Base-by-base conservation (phyloP, 345 rosid genomes). In the Gossypium ekmanianum region DNA sequence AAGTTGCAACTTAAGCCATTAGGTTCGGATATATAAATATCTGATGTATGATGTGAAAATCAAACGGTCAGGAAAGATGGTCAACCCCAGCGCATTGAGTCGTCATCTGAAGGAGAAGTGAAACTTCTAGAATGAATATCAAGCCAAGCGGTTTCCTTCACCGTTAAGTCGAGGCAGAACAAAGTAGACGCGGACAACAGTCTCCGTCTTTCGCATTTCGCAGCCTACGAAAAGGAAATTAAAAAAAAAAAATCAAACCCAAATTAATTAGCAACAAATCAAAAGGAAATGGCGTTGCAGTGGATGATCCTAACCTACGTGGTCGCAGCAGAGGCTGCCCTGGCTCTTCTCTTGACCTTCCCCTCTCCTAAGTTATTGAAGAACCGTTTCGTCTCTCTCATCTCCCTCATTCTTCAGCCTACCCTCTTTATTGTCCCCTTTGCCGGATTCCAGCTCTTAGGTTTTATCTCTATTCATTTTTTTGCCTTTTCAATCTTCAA, bases 231-330 rank as follows among this genome's bases (percentile, higher is more conserved):
- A 11, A 45, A 45, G 50, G 39, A 34, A 34, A 34, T 4, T 34
- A 34, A 34, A 11, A 58, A 10, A 10, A 2, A 20, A 55, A 7
- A 55, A 18, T 18, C 61, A 65, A 2, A 41, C 17, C 7, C 50
- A 17, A 9, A 55, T 9, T n/a, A 11, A 55, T 1, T 6, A 17
- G n/a, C 11, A 7, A 2, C 2, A 18, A 55, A 55, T 18, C 8
- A 55, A 55, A n/a, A 55, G 16, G 14, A 17, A 90, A 61, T 90
- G 92, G 94, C 85, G 76, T 80, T 90, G 82, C 94, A 90, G 80
- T 90, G 94, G 92, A 57, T 82, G 83, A 84, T 90, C 50, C 80
- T 90, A 69, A 72, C 92, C n/a, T 90, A 87, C 87, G 76, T 84
- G 71, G 94, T 83, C 50, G 92, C 91, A 24, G 89, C 84, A 2